Base-by-base conservation (phyloP, 1,284 basidiomycete genomes). In the Cryptococcus neoformans region DNA sequence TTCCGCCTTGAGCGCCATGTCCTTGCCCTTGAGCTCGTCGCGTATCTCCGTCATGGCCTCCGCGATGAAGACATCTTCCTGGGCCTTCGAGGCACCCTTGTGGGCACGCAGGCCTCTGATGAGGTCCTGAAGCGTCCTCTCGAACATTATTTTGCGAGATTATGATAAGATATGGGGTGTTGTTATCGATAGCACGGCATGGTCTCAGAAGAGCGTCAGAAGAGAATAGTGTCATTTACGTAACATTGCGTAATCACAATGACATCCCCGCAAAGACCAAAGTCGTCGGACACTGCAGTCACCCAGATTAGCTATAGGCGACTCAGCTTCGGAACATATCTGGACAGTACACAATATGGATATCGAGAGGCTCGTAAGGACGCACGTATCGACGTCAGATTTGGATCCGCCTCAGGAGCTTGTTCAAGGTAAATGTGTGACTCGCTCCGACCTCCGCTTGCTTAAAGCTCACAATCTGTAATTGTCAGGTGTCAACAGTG, bases 1-100 rank as follows among this genome's bases (percentile, higher is more conserved):
- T 37, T 85, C 92, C 0, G 92, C 92, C 78, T 99, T 99, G 65
- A 99, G 83, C 64, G 92, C 90, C 89, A 98, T 95, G 72, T 99
- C 96, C 70, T 92, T 92, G 69, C 84, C 86, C 78, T 86, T 89
- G 69, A 98, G 87, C 80, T 99, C 96, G 57, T 84, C 82, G 59
- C 91, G 82, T 67, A 98, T 96, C 81, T 99, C 84, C 36, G 75
- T 74, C 65, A 83, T 79, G 0, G 80, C 79, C 37, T 78, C 76
- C 11, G 75, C 66, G 37, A 83, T 74, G 60, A 84, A 78, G 40
- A 68, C 70, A 65, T 78, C 77, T 58, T 78, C 70, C 53, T 76
- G 72, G 10, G 74, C 72, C 57, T 77, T 74, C 17, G 74, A 72
- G 11, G 73, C 74, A 38, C 71, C 68, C 56, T 75, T 75, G 66